Evolutionary conservation across 345 rosid species (phyloP).

Genomic region (Toxicodendron radicans): DNA sequence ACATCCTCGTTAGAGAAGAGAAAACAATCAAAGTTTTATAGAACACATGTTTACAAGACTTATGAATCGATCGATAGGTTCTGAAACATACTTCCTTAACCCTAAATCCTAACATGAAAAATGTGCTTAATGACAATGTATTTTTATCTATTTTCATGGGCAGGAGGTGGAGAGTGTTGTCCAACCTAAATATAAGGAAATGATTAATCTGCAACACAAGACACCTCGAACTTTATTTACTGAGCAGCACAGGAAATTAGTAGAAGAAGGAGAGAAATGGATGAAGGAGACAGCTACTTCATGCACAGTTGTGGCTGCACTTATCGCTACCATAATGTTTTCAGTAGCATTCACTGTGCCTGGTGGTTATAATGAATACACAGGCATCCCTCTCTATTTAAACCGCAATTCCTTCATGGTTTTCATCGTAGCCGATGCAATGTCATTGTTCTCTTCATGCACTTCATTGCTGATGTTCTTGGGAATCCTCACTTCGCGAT

Average conservation of each 20-base stretch:
- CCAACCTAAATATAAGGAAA: conserved; percentile 61
- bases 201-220: conserved; percentile 40
- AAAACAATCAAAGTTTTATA: no score
- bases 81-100: no score
- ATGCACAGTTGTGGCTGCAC: conserved; percentile 54
- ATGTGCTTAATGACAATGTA: no score
- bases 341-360: conserved; percentile 59
- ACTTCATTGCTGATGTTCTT: conserved; percentile 53
- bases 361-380: conserved; percentile 29
- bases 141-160: no score
- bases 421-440: conserved; percentile 46
- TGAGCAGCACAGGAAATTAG: conserved; percentile 47
- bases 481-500: conserved; percentile 56
- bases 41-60: no score
- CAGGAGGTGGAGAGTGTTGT: conserved; percentile 75
- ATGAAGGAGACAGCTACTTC: conserved; percentile 55
- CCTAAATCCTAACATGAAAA: no score
- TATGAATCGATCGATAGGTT: no score
- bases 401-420: conserved; percentile 25
- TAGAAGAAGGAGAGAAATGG: conserved; percentile 53
- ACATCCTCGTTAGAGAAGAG: no score
- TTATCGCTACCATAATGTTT: conserved; percentile 60
- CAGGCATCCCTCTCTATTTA: conserved; percentile 25
- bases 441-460: conserved; percentile 51
- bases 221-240: conserved; percentile 57